A percentile compares a stretch with the other conserved stretches of the same genome.
These are phyloP conservation scores for Xanthoparmelia taractica DNA, from an alignment of 495 filamentous ascomycete species.

Conservation along the genomic window DNA sequence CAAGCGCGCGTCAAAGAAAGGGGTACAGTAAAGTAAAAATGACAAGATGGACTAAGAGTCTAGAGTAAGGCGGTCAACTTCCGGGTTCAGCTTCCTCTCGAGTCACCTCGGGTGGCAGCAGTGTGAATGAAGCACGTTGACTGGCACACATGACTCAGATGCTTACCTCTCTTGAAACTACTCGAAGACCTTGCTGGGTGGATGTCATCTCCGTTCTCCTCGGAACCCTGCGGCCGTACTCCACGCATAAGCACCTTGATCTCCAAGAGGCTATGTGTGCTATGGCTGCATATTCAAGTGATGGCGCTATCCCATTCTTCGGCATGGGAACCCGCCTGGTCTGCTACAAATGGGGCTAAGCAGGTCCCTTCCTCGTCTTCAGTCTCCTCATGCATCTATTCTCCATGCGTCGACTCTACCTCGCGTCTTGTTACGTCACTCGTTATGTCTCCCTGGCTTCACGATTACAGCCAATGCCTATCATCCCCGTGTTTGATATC, in stretches of 20 bases:
- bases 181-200: too few species aligned
- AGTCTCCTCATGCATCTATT: not conserved
- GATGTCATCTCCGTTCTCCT: not conserved
- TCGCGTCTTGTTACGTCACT: not conserved
- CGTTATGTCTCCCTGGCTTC: not conserved
- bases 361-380: not conserved
- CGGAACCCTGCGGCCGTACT: not conserved
- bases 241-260: not conserved
- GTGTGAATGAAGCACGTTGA: not conserved
- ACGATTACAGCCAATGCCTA: not conserved
- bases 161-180: not conserved
- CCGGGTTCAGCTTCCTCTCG: not conserved
- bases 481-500: not conserved
- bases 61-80: too few species aligned
- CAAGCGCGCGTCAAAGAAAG: not conserved
- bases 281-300: not conserved
- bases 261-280: not conserved
- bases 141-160: not conserved
- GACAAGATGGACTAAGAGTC: too few species aligned
- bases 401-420: not conserved
- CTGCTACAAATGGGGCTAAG: not conserved
- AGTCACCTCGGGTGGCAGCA: not conserved
- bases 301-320: not conserved
- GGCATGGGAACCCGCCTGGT: not conserved
- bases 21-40: too few species aligned